These are phyloP conservation scores for Neonothopanus nambi DNA, from an alignment of 1,284 basidiomycete species.

Conservation along the genomic window DNA sequence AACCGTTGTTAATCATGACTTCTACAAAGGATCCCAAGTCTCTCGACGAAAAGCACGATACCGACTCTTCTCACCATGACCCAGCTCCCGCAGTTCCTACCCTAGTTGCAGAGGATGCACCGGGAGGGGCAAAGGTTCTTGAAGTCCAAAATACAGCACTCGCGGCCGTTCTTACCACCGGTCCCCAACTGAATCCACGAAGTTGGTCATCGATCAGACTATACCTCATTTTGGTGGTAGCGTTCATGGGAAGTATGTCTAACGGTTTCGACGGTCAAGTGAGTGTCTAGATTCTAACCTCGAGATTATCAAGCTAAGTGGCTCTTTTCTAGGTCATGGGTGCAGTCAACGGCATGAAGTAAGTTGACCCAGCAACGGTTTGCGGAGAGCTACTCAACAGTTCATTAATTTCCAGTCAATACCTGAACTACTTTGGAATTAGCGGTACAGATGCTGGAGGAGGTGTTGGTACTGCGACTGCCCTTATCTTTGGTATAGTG, in stretches of 20 bases:
- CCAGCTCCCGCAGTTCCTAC: background rate
- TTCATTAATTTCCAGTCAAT: conserved; percentile 34
- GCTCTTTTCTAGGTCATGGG: conserved; percentile 38
- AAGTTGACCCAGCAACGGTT: conserved; percentile 15
- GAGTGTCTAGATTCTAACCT: conserved; percentile 13
- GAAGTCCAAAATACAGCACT: conserved; percentile 18
- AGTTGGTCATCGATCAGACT: conserved; percentile 39
- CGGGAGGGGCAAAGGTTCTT: conserved; percentile 14
- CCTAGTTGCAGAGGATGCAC: background rate
- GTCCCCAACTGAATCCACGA: conserved; percentile 38
- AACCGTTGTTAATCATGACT: too few species aligned
- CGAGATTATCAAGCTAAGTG: background rate
- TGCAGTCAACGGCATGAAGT: conserved; percentile 48
- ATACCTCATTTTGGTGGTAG: conserved; percentile 38
- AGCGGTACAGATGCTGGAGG: conserved; percentile 38
- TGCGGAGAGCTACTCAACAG: too few species aligned
- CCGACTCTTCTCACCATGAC: background rate
- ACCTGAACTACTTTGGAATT: conserved; percentile 40
- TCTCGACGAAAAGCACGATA: conserved; percentile 2
- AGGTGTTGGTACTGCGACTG: conserved; percentile 42
- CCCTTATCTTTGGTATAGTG: conserved; percentile 43
- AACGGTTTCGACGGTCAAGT: conserved; percentile 48
- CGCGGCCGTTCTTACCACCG: conserved; percentile 41
- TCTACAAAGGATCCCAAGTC: background rate
- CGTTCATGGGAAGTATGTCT: conserved; percentile 44